Conservation (phyloP, 306 rosid species). For the Cyamopsis tetragonoloba region DNA sequence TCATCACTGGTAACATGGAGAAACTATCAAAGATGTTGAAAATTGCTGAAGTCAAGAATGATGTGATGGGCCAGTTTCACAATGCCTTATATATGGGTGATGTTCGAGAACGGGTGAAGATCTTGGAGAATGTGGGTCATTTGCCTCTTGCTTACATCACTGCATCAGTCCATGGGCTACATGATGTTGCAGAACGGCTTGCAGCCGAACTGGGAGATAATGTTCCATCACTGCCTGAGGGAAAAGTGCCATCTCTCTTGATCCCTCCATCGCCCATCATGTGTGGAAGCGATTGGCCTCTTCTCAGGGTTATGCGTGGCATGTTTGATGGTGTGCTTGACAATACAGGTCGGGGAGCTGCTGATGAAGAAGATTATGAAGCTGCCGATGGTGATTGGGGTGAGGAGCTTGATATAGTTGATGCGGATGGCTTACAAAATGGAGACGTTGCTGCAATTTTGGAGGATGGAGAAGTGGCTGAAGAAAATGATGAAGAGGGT, state of each 20-base stretch:
- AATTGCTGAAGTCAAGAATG: slow-evolving; percentile 92
- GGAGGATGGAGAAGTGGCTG: slow-evolving; percentile 69
- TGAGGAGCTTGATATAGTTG: slow-evolving; percentile 74
- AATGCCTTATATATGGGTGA: slow-evolving; percentile 86
- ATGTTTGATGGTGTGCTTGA: slow-evolving; percentile 88
- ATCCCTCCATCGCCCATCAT: slow-evolving; percentile 72
- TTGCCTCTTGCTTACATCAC: slow-evolving; percentile 82
- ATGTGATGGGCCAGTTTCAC: slow-evolving; percentile 98
- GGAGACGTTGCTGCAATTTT: slow-evolving; percentile 55
- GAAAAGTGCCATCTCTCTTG: slow-evolving; percentile 70
- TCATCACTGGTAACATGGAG: slow-evolving; percentile 73
- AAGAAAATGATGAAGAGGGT: slow-evolving; percentile 74
- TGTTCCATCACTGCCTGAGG: slow-evolving; percentile 70
- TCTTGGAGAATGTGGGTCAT: slow-evolving; percentile 87
- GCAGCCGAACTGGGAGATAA: slow-evolving; percentile 77
- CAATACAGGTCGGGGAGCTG: slow-evolving; percentile 41
- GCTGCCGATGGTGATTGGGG: slow-evolving; percentile 73
- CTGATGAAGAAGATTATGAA: slow-evolving; percentile 65
- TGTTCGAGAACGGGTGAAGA: slow-evolving; percentile 75
- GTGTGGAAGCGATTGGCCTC: slow-evolving; percentile 94
- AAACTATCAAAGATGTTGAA: slow-evolving; percentile 92
- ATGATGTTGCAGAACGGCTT: slow-evolving; percentile 75
- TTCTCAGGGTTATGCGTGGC: slow-evolving; percentile 76
- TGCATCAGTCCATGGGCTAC: slow-evolving; percentile 80
- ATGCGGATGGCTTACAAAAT: slow-evolving; percentile 59